A percentile compares a stretch with the other conserved stretches of the same genome.
phyloP scores from a whole-genome alignment of 2,329 filamentous ascomycete species.

The Lomentospora prolificans region DNA sequence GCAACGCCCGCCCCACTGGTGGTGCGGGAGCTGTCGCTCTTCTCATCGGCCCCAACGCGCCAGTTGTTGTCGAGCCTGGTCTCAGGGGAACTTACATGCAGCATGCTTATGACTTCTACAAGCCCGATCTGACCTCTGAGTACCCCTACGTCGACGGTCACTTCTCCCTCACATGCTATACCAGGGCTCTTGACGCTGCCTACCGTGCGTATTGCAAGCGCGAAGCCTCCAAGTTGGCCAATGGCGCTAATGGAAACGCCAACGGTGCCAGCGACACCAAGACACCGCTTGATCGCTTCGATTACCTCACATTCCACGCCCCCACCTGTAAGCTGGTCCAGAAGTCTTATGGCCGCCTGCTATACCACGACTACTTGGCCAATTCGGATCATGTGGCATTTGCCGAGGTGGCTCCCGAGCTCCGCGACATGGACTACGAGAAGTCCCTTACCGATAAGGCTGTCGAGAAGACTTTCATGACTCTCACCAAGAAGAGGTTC shows the following conservation, averaged over 20 bases:
- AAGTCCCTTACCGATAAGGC: slow-evolving; percentile 72
- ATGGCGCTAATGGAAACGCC: slow-evolving; percentile 24
- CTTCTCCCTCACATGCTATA: slow-evolving; percentile 76
- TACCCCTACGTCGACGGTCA: slow-evolving; percentile 80
- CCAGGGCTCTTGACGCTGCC: slow-evolving; percentile 66
- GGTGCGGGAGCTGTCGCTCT: slow-evolving; percentile 72
- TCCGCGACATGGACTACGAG: slow-evolving; percentile 69
- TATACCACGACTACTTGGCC: slow-evolving; percentile 77
- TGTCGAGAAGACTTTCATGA: slow-evolving; percentile 82
- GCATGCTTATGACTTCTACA: slow-evolving; percentile 85
- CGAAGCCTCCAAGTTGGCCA: slow-evolving; percentile 50
- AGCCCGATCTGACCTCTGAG: slow-evolving; percentile 79
- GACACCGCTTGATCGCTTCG: slow-evolving; percentile 67
- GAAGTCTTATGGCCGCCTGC: slow-evolving; percentile 73
- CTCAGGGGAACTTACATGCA: slow-evolving; percentile 72
- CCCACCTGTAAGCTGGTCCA: slow-evolving; percentile 81
- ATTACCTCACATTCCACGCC: slow-evolving; percentile 74
- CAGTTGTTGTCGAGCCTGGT: slow-evolving; percentile 67
- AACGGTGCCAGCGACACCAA: slow-evolving; percentile 38
- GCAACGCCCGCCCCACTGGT: slow-evolving; percentile 69
- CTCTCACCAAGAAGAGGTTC: slow-evolving; percentile 73
- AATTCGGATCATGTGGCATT: slow-evolving; percentile 60
- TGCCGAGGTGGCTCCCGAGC: slow-evolving; percentile 63
- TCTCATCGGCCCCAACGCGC: slow-evolving; percentile 69
- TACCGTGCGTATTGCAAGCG: slow-evolving; percentile 74